phyloP scores from a whole-genome alignment of 2,329 filamentous ascomycete species.

The Keithomyces neogunnii region DNA sequence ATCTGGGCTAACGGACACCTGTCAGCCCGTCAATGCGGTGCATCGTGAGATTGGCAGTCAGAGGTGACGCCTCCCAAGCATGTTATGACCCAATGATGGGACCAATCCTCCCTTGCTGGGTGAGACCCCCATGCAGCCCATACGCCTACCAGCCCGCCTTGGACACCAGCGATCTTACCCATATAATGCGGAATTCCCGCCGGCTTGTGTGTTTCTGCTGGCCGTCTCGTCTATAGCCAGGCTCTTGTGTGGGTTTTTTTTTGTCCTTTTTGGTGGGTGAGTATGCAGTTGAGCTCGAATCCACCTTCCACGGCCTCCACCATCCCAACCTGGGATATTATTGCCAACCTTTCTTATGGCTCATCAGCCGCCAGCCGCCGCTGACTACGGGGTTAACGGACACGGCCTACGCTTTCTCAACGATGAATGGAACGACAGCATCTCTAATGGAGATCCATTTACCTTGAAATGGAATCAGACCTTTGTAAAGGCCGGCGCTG shows the following conservation, averaged over 20 bases:
- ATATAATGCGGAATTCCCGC: slow-evolving; percentile 14
- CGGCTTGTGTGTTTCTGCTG: slow-evolving; percentile 7
- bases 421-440: slow-evolving; percentile 25
- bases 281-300: slow-evolving; percentile 3
- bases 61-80: slow-evolving; percentile 7
- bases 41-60: slow-evolving; percentile 3
- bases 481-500: slow-evolving; percentile 10
- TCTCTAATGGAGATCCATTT: slow-evolving; percentile 21
- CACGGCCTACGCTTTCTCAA: slow-evolving; percentile 23
- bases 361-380: slow-evolving; percentile 8
- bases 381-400: slow-evolving; percentile 11
- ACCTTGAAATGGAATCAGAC: slow-evolving; percentile 22
- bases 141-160: neutral
- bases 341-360: slow-evolving; percentile 11
- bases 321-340: slow-evolving; percentile 3
- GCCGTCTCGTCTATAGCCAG: neutral
- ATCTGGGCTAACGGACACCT: slow-evolving; percentile 6
- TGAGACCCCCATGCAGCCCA: slow-evolving; percentile 15
- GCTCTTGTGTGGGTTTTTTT: neutral
- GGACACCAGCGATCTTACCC: slow-evolving; percentile 6
- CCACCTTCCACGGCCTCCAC: slow-evolving; percentile 1
- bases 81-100: slow-evolving; percentile 13
- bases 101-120: slow-evolving; percentile 16
- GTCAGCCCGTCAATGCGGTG: slow-evolving; percentile 1
- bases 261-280: neutral